phyloP scores from a whole-genome alignment of 1,284 basidiomycete genomes.

The Sanguinoderma infundibulare region DNA sequence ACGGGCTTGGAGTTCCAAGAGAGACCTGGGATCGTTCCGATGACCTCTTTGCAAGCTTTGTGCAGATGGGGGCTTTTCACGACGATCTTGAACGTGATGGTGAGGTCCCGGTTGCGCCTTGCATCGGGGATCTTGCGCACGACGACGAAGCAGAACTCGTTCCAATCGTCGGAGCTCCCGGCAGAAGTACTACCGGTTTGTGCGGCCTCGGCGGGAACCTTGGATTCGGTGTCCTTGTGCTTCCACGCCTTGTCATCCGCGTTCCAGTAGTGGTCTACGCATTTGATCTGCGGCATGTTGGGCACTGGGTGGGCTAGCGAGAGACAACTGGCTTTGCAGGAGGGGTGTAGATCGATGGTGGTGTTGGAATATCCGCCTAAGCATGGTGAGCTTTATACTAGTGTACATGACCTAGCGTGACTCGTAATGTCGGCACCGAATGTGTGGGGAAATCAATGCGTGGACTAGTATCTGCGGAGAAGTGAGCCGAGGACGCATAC shows the following conservation, averaged over 20 bases:
- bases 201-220: slow-evolving; percentile 48
- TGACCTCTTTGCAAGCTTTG: slow-evolving; percentile 56
- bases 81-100: slow-evolving; percentile 52
- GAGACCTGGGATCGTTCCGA: slow-evolving; percentile 55
- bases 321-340: neutral
- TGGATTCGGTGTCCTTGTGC: slow-evolving; percentile 56
- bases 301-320: slow-evolving; percentile 46
- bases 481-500: too few species aligned
- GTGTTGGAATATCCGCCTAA: neutral
- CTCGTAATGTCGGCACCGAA: neutral
- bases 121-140: slow-evolving; percentile 48
- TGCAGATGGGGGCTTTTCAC: slow-evolving; percentile 58
- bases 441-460: neutral
- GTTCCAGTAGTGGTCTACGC: slow-evolving; percentile 59
- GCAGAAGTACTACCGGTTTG: slow-evolving; percentile 25
- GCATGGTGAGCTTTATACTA: neutral
- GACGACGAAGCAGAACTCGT: slow-evolving; percentile 56
- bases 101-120: slow-evolving; percentile 16
- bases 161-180: slow-evolving; percentile 50
- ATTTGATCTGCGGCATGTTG: slow-evolving; percentile 52
- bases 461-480: neutral
- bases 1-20: slow-evolving; percentile 59
- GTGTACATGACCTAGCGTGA: neutral
- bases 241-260: slow-evolving; percentile 56
- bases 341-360: neutral